phyloP scores from a whole-genome alignment of 345 rosid genomes.

The Corymbia maculata region DNA sequence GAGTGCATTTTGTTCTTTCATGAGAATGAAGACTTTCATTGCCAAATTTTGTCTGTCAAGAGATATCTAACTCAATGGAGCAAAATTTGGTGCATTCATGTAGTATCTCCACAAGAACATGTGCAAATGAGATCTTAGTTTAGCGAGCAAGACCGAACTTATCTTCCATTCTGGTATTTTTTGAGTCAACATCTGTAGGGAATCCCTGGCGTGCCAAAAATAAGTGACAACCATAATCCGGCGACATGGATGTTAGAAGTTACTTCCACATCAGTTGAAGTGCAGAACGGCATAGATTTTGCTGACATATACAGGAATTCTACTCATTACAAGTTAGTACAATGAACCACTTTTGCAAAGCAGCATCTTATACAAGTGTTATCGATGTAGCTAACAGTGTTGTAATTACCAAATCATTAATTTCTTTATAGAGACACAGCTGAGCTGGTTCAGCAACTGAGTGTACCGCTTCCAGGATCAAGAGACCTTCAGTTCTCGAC shows the following conservation, averaged over 20 bases:
- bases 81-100: not conserved
- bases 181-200: slow-evolving; percentile 12
- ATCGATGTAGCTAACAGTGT: not conserved
- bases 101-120: not conserved
- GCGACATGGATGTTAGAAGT: slow-evolving; percentile 83
- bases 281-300: slow-evolving; percentile 51
- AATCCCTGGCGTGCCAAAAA: slow-evolving; percentile 50
- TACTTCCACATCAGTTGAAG: slow-evolving; percentile 49
- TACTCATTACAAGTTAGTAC: not conserved
- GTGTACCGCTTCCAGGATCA: slow-evolving; percentile 33
- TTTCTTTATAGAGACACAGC: slow-evolving; percentile 28
- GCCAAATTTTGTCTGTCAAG: not conserved
- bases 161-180: not conserved
- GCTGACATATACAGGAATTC: slow-evolving; percentile 42
- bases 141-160: not conserved
- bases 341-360: not conserved
- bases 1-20: not conserved
- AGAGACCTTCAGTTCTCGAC: slow-evolving; percentile 46
- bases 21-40: not conserved
- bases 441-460: slow-evolving; percentile 34
- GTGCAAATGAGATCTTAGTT: not conserved
- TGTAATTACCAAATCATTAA: not conserved
- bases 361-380: not conserved
- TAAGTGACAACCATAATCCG: slow-evolving; percentile 60
- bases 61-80: not conserved